Evolutionary conservation across 2,329 filamentous ascomycete genomes (phyloP), one percentile per base, ranked within the genome.

Genomic region (Fusarium sp.): DNA sequence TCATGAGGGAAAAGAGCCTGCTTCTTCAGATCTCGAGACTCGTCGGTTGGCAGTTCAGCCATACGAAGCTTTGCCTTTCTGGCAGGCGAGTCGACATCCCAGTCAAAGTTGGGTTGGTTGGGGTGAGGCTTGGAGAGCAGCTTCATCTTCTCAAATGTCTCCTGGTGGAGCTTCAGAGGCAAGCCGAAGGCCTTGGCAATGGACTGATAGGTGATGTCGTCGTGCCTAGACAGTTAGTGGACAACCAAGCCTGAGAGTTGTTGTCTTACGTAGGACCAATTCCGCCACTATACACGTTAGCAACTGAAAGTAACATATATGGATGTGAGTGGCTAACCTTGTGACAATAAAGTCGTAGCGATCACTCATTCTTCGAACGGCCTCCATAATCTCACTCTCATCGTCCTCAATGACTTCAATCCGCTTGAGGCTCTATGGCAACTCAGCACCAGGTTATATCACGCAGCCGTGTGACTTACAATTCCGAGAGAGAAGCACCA

Each of bases 281-380:
- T 33, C 96, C 96, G 75, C 96, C 96, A 77, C 93, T 90, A 27
- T 16, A 55, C n/a, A 36, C 31, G 27, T 77, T 67, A 75, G 73
- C 59, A 16, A 46, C 51, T 20, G 29, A 5, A 16, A 20, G 12
- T 22, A 16, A 12, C 38, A 5, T 17, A 10, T 17, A 27, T 46
- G 20, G 11, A 5, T 29, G 42, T 40, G n/a, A 42, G 4, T 38
- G 20, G n/a, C 77, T 69, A 77, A 87, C 88, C 88, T 96, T 8
- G 96, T 98, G 6, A 98, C 94, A 53, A 99, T 94, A 81, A 98
- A 94, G 83, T 98, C 96, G 80, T 98, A 98, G 73, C 90, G 92
- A 61, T 89, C 87, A 79, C 94, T 97, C 95, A 99, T 97, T 71
- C 95, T 91, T 61, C 88, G 88, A 7, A 94, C 92, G 1, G 95